phyloP scores from a whole-genome alignment of 2,329 filamentous ascomycete genomes.

The Cercospora brassicicola region DNA sequence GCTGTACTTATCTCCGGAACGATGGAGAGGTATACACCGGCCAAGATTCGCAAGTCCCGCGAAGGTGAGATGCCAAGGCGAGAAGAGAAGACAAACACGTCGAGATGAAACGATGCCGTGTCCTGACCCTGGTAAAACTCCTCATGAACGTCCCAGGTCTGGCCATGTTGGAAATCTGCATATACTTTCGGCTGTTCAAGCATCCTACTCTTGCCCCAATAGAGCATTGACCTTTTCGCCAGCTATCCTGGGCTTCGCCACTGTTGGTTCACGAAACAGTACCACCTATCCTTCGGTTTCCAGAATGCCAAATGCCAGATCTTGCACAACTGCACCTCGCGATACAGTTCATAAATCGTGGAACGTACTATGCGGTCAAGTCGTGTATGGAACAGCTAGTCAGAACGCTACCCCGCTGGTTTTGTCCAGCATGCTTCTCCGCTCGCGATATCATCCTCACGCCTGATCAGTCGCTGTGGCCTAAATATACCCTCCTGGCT shows the following conservation, averaged over 20 bases:
- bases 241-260: neutral
- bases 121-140: neutral
- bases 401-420: neutral
- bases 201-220: neutral
- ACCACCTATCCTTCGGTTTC: neutral
- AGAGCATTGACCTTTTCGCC: neutral
- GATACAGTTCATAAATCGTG: neutral
- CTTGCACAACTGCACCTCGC: neutral
- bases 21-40: neutral
- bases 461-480: neutral
- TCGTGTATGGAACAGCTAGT: neutral
- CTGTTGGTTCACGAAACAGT: neutral
- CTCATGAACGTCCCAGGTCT: neutral
- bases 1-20: neutral
- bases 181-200: conserved; percentile 1
- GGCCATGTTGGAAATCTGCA: conserved; percentile 7
- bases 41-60: neutral
- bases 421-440: neutral
- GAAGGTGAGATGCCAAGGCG: neutral
- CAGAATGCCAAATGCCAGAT: neutral
- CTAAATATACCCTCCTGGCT: conserved; percentile 12
- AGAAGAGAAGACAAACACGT: neutral
- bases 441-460: neutral
- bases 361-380: neutral
- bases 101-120: neutral